These are phyloP conservation scores for Acer saccharum DNA, from an alignment of 345 rosid genomes.

Conservation along the genomic window DNA sequence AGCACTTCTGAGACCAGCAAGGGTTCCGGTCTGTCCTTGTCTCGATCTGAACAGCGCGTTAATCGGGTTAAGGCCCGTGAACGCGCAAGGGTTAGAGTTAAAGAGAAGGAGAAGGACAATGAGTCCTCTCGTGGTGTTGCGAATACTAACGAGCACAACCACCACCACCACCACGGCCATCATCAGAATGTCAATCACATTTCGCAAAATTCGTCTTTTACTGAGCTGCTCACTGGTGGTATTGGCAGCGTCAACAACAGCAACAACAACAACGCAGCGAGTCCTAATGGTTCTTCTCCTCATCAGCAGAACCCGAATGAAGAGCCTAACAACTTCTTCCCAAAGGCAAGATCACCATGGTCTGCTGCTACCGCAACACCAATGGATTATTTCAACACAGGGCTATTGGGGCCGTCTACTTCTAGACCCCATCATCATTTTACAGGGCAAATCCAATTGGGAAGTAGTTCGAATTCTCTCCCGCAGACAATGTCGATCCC, in stretches of 20 bases:
- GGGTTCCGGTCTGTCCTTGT: conserved; percentile 77
- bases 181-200: conserved; percentile 38
- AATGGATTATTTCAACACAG: conserved; percentile 67
- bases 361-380: conserved; percentile 30
- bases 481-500: conserved; percentile 37
- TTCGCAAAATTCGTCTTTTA: conserved; percentile 63
- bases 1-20: conserved; percentile 95
- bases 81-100: conserved; percentile 82
- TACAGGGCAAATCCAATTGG: conserved; percentile 52
- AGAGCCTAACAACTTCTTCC: conserved; percentile 40
- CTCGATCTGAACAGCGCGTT: conserved; percentile 60
- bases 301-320: conserved; percentile 24
- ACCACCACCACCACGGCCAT: background rate
- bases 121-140: conserved; percentile 24
- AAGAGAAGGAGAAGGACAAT: conserved; percentile 75
- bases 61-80: conserved; percentile 74
- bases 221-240: conserved; percentile 82
- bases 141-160: too few species aligned
- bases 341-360: conserved; percentile 56
- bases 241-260: conserved; percentile 33
- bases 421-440: conserved; percentile 39
- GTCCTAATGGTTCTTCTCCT: conserved; percentile 44
- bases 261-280: conserved; percentile 16
- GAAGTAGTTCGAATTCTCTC: conserved; percentile 44
- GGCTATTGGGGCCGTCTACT: conserved; percentile 50